phyloP scores from a whole-genome alignment of 352 stramenopile species.

The Phytophthora cactorum region DNA sequence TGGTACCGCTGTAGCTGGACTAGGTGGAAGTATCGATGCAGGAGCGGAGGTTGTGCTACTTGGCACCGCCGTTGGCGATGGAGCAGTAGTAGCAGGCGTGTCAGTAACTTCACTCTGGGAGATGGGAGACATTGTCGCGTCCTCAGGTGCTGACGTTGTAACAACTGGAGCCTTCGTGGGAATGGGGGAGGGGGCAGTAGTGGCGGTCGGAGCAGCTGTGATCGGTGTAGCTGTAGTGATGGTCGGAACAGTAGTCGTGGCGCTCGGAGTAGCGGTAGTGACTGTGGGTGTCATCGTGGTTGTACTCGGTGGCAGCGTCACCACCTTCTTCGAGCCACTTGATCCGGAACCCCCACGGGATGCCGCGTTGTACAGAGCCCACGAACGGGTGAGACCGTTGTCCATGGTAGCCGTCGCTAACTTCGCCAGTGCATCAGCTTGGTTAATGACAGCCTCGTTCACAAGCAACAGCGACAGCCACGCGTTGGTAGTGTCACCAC shows the following conservation, averaged over 20 bases:
- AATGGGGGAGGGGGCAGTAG: not conserved
- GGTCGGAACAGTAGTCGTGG: slow-evolving; percentile 5
- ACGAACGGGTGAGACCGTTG: slow-evolving; percentile 50
- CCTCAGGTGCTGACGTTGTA: slow-evolving; percentile 7
- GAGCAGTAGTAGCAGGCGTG: slow-evolving; percentile 8
- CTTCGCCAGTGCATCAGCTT: slow-evolving; percentile 41
- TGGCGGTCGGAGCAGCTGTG: not conserved
- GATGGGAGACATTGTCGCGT: slow-evolving; percentile 14
- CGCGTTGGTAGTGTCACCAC: not conserved
- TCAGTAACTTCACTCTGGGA: slow-evolving; percentile 14
- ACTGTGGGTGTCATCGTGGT: slow-evolving; percentile 1
- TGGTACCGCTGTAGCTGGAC: slow-evolving; percentile 4
- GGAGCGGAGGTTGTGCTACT: slow-evolving; percentile 1
- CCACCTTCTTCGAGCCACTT: too few species aligned
- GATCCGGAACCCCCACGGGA: not conserved
- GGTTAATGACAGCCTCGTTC: slow-evolving; percentile 54
- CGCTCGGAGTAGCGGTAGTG: slow-evolving; percentile 3
- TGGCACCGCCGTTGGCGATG: slow-evolving; percentile 3
- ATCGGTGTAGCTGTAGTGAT: slow-evolving; percentile 7
- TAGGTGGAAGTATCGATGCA: slow-evolving; percentile 2
- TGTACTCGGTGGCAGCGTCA: slow-evolving; percentile 9
- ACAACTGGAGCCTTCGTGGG: slow-evolving; percentile 9
- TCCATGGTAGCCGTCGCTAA: slow-evolving; percentile 30
- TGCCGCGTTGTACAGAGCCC: slow-evolving; percentile 30
- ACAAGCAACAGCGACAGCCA: slow-evolving; percentile 8